Conservation (phyloP, 2,329 filamentous ascomycete species). For the Ceratocystis albifundus region DNA sequence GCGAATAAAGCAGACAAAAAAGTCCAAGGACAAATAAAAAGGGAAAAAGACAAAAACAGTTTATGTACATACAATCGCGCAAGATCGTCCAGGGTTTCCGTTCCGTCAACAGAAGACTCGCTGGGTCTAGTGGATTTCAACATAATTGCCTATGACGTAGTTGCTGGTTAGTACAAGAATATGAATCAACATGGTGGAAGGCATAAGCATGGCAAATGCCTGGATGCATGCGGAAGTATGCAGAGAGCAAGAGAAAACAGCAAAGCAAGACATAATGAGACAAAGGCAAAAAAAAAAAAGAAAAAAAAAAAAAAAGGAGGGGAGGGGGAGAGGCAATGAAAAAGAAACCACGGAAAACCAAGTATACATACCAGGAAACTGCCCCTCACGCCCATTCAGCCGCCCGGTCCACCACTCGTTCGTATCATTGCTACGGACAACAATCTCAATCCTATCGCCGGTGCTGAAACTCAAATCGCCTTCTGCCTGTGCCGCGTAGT, state of each 20-base stretch:
- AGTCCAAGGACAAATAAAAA: neutral
- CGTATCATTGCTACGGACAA: conserved; percentile 69
- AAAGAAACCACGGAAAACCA: neutral
- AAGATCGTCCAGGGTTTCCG: neutral
- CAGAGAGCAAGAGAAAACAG: neutral
- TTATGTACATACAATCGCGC: conserved; percentile 4
- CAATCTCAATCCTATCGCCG: conserved; percentile 82
- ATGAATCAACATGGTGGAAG: neutral
- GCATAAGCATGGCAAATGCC: neutral
- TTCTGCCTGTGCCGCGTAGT: conserved; percentile 90
- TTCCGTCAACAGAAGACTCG: neutral
- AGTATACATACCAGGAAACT: conserved; percentile 72
- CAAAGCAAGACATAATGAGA: neutral
- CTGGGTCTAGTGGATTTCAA: neutral
- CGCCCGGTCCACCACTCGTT: conserved; percentile 97
- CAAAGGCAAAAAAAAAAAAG: neutral
- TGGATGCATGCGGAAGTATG: neutral
- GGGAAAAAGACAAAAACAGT: neutral
- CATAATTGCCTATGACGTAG: conserved; percentile 14
- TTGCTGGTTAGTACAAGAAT: neutral
- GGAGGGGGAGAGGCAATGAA: no score
- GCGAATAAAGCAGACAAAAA: neutral
- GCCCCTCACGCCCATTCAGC: conserved; percentile 66
- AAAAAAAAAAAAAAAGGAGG: neutral
- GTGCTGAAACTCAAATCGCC: conserved; percentile 84